Evolutionary conservation across 768 basidiomycete genomes (phyloP), one percentile per base, ranked within the genome.

Genomic region (Candolleomyces eurysporus): DNA sequence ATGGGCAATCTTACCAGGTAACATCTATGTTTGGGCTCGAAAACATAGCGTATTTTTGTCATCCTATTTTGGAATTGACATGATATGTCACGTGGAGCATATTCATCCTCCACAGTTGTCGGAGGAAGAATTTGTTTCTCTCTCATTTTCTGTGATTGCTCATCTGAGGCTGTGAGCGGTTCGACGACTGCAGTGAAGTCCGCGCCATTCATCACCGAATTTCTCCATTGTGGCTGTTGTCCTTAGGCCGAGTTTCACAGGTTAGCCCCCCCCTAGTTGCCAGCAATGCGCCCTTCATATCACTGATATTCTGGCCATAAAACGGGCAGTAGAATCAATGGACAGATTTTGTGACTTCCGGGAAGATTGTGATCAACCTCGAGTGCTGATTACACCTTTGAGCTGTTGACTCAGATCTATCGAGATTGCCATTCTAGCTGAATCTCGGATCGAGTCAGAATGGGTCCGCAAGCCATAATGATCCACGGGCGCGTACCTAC

Each of bases 401-500:
- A 64, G 59, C 48, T 69, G 65, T 67, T 72, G 71, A 72, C 68
- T 73, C 73, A 70, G 63, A 59, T 61, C 62, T 65, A 49, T 36
- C 31, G 21, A 30, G 21, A 26, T 17, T 26, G 54, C 61, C 49
- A 48, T 65, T 61, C 62, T 63, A 57, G 61, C 63, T 60, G 65
- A 69, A 66, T 70, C 65, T 72, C 65, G 70, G 71, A 67, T 69
- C 66, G 72, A 73, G 71, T 73, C 75, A 74, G 65, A 63, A 68
- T 69, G 66, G 65, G 71, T 71, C 73, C 75, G 72, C 72, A 68
- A 68, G 61, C 69, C 67, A 68, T 65, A 72, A 61, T 69, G 71
- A 71, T 76, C 75, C 69, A 70, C 70, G 72, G 72, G 73, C 71
- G 67, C 71, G 68, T 73, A 68, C 71, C 67, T 72, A 65, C 71